Evolutionary conservation across 768 basidiomycete genomes (phyloP), one percentile per base, ranked within the genome.

Genomic region (Suillus brevipes): DNA sequence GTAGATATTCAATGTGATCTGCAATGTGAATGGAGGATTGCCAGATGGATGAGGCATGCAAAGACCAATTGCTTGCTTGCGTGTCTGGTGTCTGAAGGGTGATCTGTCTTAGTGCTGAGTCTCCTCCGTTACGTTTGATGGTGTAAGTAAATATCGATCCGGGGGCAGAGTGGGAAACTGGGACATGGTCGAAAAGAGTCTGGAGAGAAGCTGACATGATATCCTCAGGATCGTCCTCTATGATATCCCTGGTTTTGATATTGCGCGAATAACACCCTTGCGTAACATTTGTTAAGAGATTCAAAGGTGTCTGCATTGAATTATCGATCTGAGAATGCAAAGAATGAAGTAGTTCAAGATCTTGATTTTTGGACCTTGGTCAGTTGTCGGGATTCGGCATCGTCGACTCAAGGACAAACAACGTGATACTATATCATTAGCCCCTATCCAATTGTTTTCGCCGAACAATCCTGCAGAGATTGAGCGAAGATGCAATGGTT

Each of bases 41-140:
- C 92, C 90, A 94, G 70, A 93, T 85, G 18, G 89, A 89, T 28
- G 89, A 87, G 2, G 91, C 92, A 64, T 94, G 91, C 3, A 93
- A 75, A 1, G 84, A 80, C 91, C 91, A 93, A 70, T 92, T 91
- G 20, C 81, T 79, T 25, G 88, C 78, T 13, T 83, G 78, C 13
- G 90, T 88, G 70, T 92, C 88, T 13, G 91, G 90, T 2, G 84
- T 87, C 52, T 60, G 59, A 40, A 64, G 68, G 53, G 70, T 70
- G 50, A 66, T 52, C 13, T 62, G 28, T 66, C 58, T 53, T 36
- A 64, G 67, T 65, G 64, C 64, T 61, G 67, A 66, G 18, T 18
- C 25, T 42, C 25, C 38, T 28, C 38, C 23, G 1, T 42, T 18
- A 28, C 3, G 18, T 6, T 64, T 55, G 50, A 71, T 64, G 9